Percentiles rank a stretch among this genome's conserved stretches.
These are phyloP conservation scores for Aaosphaeria pasadenensis DNA, from an alignment of 2,329 filamentous ascomycete species.

Conservation along the genomic window DNA sequence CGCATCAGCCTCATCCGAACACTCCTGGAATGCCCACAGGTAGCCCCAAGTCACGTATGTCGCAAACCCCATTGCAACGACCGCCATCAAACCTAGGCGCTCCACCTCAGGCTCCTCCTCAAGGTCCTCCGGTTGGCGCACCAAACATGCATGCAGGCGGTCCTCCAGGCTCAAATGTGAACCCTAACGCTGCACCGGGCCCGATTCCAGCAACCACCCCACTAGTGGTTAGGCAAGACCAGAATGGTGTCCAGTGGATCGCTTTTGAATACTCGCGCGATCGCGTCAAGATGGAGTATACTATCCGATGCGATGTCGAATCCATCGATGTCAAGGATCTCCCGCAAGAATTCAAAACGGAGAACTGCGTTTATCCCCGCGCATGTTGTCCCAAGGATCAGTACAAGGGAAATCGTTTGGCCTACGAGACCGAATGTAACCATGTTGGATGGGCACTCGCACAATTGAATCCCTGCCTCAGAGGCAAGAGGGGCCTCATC, in stretches of 20 bases:
- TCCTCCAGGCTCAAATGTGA: conserved; percentile 55
- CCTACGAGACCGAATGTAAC: conserved; percentile 99
- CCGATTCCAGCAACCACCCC: conserved; percentile 97
- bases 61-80: conserved; percentile 55
- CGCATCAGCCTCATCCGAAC: conserved; percentile 43
- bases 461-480: conserved; percentile 83
- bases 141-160: conserved; percentile 40
- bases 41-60: conserved; percentile 53
- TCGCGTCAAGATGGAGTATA: conserved; percentile 99
- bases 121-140: conserved; percentile 39
- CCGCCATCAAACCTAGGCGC: conserved; percentile 47
- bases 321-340: conserved; percentile 89
- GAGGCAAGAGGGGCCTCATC: conserved; percentile 92
- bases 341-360: conserved; percentile 86
- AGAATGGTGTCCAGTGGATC: conserved; percentile 98
- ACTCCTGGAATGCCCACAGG: conserved; percentile 57
- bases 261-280: conserved; percentile 97
- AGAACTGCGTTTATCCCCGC: conserved; percentile 96
- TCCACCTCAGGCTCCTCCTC: conserved; percentile 37
- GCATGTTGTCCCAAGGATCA: conserved; percentile 94
- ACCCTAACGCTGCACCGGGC: conserved; percentile 88
- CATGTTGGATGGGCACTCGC: conserved; percentile 99
- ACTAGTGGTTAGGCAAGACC: conserved; percentile 87
- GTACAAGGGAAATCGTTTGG: conserved; percentile 90
- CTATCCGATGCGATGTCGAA: conserved; percentile 95